Evolutionary conservation across 2,329 filamentous ascomycete genomes (phyloP).

Genomic region (Nemania diffusa): DNA sequence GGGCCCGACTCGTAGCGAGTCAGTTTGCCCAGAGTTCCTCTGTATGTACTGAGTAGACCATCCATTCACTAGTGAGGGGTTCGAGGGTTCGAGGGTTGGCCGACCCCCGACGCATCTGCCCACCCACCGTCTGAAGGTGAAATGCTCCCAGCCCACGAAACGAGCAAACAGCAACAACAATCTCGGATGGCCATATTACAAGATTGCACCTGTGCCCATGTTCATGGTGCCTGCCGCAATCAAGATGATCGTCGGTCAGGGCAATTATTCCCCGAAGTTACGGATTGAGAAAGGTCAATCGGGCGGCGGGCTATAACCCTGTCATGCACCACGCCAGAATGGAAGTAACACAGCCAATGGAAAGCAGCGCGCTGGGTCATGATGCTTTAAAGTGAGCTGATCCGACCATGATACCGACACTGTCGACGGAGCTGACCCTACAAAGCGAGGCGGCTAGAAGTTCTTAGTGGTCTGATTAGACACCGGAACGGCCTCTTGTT

Average conservation of each 20-base stretch:
- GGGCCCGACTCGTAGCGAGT: slow-evolving; percentile 18
- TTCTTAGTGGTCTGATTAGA: slow-evolving; percentile 33
- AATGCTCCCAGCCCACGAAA: slow-evolving; percentile 3
- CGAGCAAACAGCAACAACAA: slow-evolving; percentile 12
- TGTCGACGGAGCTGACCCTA: slow-evolving; percentile 30
- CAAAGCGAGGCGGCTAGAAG: slow-evolving; percentile 30
- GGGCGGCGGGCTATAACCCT: slow-evolving; percentile 31
- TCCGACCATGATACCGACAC: slow-evolving; percentile 27
- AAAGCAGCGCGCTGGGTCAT: slow-evolving; percentile 35
- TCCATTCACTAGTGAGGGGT: slow-evolving; percentile 2
- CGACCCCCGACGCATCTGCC: slow-evolving; percentile 22
- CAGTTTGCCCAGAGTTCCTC: slow-evolving; percentile 17
- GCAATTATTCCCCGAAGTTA: slow-evolving; percentile 29
- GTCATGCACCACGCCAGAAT: slow-evolving; percentile 34
- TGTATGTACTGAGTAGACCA: too few relatives aligned
- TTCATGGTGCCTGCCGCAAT: slow-evolving; percentile 21
- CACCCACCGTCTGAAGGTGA: slow-evolving; percentile 1
- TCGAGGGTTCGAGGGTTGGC: slow-evolving; percentile 9
- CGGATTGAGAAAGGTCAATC: slow-evolving; percentile 32
- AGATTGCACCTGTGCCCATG: neutral
- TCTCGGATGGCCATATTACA: slow-evolving; percentile 14
- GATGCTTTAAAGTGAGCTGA: slow-evolving; percentile 38
- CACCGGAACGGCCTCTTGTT: slow-evolving; percentile 32
- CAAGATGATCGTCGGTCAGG: slow-evolving; percentile 27
- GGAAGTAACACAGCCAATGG: slow-evolving; percentile 33